These are phyloP conservation scores for Calonectria hawksworthii DNA, from an alignment of 2,329 filamentous ascomycete species.

Conservation along the genomic window DNA sequence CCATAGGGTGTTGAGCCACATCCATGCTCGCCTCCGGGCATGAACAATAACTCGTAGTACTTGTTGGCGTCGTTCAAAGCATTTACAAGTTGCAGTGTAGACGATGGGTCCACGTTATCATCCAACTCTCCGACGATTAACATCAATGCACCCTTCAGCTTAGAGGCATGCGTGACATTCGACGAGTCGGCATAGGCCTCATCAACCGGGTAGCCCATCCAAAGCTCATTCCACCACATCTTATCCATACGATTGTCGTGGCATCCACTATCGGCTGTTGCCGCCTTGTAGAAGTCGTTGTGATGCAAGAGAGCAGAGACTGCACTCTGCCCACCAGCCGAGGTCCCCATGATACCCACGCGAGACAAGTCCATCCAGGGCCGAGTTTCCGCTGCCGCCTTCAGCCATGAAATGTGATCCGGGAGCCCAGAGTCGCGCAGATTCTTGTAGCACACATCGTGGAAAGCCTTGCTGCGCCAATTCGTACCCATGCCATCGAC, in stretches of 20 bases:
- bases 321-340: conserved; percentile 49
- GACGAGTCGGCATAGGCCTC: conserved; percentile 45
- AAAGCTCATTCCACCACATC: conserved; percentile 50
- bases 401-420: conserved; percentile 49
- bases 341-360: conserved; percentile 47
- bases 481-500: conserved; percentile 51
- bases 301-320: conserved; percentile 46
- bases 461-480: conserved; percentile 48
- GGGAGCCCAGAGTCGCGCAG: conserved; percentile 46
- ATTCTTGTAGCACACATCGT: conserved; percentile 49
- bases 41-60: conserved; percentile 47
- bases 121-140: conserved; percentile 48
- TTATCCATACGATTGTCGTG: conserved; percentile 51
- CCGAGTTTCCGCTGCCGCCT: conserved; percentile 42
- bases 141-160: conserved; percentile 46
- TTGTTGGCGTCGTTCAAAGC: conserved; percentile 46
- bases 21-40: conserved; percentile 43
- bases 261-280: conserved; percentile 45
- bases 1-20: conserved; percentile 33
- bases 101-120: conserved; percentile 47
- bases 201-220: conserved; percentile 51
- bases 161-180: conserved; percentile 46
- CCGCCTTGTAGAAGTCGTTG: conserved; percentile 47
- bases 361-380: conserved; percentile 47
- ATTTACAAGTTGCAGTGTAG: conserved; percentile 47